These are phyloP conservation scores for Carex sylvatica DNA, from an alignment of 202 grass and related monocot genomes.

Conservation along the genomic window DNA sequence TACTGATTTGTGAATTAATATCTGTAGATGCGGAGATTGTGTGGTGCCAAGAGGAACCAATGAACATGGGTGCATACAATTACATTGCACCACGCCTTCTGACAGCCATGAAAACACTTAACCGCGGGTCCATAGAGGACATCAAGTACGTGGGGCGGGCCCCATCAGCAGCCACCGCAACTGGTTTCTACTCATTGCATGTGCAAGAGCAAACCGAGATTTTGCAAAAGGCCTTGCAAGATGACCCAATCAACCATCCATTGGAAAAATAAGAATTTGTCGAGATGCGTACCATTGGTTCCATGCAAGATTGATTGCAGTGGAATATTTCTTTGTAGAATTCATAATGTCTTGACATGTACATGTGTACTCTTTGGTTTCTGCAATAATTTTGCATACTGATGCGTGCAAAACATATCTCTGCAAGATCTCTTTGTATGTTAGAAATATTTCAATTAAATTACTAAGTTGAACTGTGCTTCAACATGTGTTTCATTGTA, in stretches of 20 bases:
- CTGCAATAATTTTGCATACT: constrained; percentile 22
- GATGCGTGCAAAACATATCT: background rate
- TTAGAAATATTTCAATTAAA: background rate
- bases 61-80: constrained; percentile 92
- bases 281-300: constrained; percentile 19
- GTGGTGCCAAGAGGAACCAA: constrained; percentile 97
- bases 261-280: constrained; percentile 24
- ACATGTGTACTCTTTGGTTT: background rate
- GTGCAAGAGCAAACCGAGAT: constrained; percentile 82
- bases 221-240: constrained; percentile 70
- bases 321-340: constrained; percentile 9
- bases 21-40: constrained; percentile 85
- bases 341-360: background rate
- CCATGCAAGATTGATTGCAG: constrained; percentile 16
- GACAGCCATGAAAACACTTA: constrained; percentile 61
- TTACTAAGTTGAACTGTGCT: background rate
- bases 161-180: constrained; percentile 81
- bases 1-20: constrained; percentile 25
- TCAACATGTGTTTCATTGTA: background rate
- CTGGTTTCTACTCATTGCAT: constrained; percentile 68
- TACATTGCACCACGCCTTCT: constrained; percentile 75
- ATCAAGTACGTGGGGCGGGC: constrained; percentile 74
- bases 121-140: constrained; percentile 64
- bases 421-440: background rate
- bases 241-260: constrained; percentile 49